phyloP scores from a whole-genome alignment of 1,284 basidiomycete species.

The Ganoderma meredithae region DNA sequence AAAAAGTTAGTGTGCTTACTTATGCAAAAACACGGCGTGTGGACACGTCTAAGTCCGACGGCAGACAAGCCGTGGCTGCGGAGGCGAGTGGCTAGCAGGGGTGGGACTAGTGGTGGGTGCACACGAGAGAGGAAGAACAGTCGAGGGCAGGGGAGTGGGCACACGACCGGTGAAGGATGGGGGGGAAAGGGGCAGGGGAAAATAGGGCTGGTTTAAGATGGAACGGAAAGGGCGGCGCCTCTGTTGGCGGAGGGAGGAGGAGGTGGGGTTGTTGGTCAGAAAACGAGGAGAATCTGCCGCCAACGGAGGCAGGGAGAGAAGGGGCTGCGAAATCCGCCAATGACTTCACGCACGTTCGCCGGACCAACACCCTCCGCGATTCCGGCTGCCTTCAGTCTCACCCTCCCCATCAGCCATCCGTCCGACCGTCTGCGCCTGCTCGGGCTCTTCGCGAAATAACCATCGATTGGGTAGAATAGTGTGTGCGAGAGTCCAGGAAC shows the following conservation, averaged over 20 bases:
- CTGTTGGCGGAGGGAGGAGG: slow-evolving; percentile 4
- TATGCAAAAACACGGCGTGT: neutral
- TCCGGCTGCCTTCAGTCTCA: slow-evolving; percentile 19
- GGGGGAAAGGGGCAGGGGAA: slow-evolving; percentile 20
- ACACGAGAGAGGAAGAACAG: slow-evolving; percentile 1
- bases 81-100: neutral
- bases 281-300: neutral
- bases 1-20: slow-evolving; percentile 30
- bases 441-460: slow-evolving; percentile 9
- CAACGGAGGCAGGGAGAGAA: slow-evolving; percentile 7
- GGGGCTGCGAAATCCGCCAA: slow-evolving; percentile 35
- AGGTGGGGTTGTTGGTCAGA: slow-evolving; percentile 1
- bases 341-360: slow-evolving; percentile 53
- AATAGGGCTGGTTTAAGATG: slow-evolving; percentile 33
- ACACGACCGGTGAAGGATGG: slow-evolving; percentile 36
- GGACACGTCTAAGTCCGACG: slow-evolving; percentile 8
- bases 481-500: neutral
- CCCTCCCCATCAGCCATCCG: slow-evolving; percentile 17
- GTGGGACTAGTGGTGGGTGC: neutral
- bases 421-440: neutral
- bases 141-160: slow-evolving; percentile 25
- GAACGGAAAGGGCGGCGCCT: slow-evolving; percentile 26
- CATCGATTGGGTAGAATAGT: slow-evolving; percentile 1
- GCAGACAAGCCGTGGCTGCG: slow-evolving; percentile 7
- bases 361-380: slow-evolving; percentile 28